Conservation (phyloP, 805 yeast species). For the Hermanozyma aechmeae region DNA sequence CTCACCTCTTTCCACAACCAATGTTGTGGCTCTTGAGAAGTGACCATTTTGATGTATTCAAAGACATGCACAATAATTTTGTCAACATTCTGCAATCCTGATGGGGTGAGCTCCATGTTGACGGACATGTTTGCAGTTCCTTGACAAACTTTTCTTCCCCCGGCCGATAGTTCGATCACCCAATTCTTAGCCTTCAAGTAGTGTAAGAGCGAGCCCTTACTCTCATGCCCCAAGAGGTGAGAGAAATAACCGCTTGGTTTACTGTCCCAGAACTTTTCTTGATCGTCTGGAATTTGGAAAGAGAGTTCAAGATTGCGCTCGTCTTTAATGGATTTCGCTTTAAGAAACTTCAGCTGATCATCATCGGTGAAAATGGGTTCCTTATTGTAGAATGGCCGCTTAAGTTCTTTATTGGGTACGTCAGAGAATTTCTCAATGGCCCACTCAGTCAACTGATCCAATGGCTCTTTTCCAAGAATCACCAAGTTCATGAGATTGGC, state of each 20-base stretch:
- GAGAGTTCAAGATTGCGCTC: slow-evolving; percentile 54
- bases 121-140: slow-evolving; percentile 63
- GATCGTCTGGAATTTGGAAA: slow-evolving; percentile 72
- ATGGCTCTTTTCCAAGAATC: slow-evolving; percentile 70
- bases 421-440: slow-evolving; percentile 54
- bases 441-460: slow-evolving; percentile 67
- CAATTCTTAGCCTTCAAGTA: slow-evolving; percentile 61
- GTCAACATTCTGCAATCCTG: slow-evolving; percentile 58
- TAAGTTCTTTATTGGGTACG: slow-evolving; percentile 44
- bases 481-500: slow-evolving; percentile 85
- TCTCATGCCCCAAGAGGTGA: slow-evolving; percentile 89
- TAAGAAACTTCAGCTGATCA: slow-evolving; percentile 45
- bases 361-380: slow-evolving; percentile 39
- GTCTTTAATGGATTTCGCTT: slow-evolving; percentile 80
- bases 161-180: slow-evolving; percentile 75
- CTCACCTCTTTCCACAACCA: slow-evolving; percentile 77
- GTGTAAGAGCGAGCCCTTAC: slow-evolving; percentile 72
- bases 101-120: slow-evolving; percentile 65
- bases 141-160: slow-evolving; percentile 54
- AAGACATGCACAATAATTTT: slow-evolving; percentile 52
- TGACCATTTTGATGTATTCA: slow-evolving; percentile 62
- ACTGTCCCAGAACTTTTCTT: slow-evolving; percentile 47
- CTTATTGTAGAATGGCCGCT: slow-evolving; percentile 34
- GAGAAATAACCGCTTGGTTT: slow-evolving; percentile 66
- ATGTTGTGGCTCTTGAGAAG: slow-evolving; percentile 49